Conservation (phyloP, 305 asterid genomes). For the Fraxinus angustifolia region DNA sequence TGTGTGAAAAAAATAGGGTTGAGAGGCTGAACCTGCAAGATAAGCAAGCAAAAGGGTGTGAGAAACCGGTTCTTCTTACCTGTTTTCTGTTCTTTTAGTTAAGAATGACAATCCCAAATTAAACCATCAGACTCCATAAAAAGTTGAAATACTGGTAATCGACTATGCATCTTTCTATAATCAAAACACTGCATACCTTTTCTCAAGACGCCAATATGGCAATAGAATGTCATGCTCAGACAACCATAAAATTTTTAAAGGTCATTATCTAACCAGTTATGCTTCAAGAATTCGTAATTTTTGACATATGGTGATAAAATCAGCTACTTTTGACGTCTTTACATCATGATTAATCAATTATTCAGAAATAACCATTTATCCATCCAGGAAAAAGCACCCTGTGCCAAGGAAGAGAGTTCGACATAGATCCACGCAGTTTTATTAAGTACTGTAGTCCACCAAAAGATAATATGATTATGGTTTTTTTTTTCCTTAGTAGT, state of each 20-base stretch:
- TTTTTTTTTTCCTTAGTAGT: background rate
- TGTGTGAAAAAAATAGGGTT: slow-evolving; percentile 51
- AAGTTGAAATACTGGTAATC: background rate
- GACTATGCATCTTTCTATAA: background rate
- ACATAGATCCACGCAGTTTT: background rate
- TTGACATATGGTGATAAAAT: background rate
- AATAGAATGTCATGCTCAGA: background rate
- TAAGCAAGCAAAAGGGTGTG: slow-evolving; percentile 12
- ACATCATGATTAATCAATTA: background rate
- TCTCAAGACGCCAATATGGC: background rate
- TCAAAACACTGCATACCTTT: background rate
- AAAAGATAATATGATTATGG: background rate
- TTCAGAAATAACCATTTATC: background rate
- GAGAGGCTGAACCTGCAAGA: slow-evolving; percentile 68
- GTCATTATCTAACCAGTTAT: background rate
- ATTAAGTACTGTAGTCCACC: background rate
- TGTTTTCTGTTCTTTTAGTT: background rate
- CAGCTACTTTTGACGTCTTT: background rate
- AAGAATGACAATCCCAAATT: background rate
- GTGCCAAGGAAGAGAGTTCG: background rate
- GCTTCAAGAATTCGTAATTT: background rate
- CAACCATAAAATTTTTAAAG: background rate
- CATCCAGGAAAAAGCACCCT: background rate
- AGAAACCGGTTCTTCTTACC: background rate
- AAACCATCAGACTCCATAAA: background rate